Conservation (phyloP, 139 green algal genomes). For the Auxenochlorella pyrenoidosa region DNA sequence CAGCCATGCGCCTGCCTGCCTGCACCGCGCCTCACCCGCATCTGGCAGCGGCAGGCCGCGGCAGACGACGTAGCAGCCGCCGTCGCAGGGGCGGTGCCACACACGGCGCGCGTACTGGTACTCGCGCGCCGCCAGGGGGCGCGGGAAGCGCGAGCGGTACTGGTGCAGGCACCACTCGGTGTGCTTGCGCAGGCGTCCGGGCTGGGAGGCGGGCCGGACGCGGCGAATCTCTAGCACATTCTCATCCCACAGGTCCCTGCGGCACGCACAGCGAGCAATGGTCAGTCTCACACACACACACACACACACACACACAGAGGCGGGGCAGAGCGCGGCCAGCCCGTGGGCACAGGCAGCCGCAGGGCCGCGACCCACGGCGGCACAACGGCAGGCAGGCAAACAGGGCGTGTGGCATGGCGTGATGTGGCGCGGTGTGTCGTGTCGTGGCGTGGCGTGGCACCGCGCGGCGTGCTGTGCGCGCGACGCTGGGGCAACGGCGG, state of each 20-base stretch:
- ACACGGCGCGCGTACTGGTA: slow-evolving; percentile 79
- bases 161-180: slow-evolving; percentile 58
- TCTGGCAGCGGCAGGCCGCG: slow-evolving; percentile 1
- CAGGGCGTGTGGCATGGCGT: no score
- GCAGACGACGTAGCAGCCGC: slow-evolving; percentile 64
- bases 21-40: not conserved
- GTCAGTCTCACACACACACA: no score
- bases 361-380: no score
- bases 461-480: no score
- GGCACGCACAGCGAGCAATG: not conserved
- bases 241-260: slow-evolving; percentile 65
- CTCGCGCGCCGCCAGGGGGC: slow-evolving; percentile 67
- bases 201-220: not conserved
- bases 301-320: no score
- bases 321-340: no score
- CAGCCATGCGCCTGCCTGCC: not conserved
- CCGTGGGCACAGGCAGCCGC: no score
- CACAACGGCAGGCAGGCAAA: no score
- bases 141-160: slow-evolving; percentile 68
- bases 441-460: no score
- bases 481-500: no score
- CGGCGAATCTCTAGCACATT: slow-evolving; percentile 33
- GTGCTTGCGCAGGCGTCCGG: slow-evolving; percentile 12
- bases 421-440: no score
- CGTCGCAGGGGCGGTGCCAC: slow-evolving; percentile 68